Base-by-base conservation (phyloP, 768 basidiomycete species). In the Leccinum aurantiacum region DNA sequence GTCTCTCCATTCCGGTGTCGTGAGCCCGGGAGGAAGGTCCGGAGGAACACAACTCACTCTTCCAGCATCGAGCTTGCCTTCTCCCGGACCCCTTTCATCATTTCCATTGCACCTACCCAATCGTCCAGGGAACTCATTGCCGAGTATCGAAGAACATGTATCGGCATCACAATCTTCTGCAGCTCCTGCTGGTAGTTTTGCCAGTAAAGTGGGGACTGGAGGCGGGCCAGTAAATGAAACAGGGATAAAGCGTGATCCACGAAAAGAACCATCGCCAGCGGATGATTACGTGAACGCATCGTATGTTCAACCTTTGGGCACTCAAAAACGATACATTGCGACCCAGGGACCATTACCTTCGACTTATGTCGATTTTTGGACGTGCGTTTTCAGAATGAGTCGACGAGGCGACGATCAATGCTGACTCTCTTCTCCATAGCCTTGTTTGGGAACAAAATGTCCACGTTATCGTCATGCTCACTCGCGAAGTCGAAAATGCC, bases 231-330 rank as follows among this genome's bases (percentile, higher is more conserved):
- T 0, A 24, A 50, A 29, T 38, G 57, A 59, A 24, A 3, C 17
- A 8, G 49, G 51, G 33, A 31, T 37, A 24, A 64, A 37, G 5
- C 60, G 48, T 10, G 55, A 57, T 47, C 64, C 55, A n/a, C 65
- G 54, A 49, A 53, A 60, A 57, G 64, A 56, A 46, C 62, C 64
- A 3, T 71, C 73, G 19, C 84, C 86, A 33, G 84, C 83, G 46
- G 89, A 89, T 63, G 95, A 98, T 71, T 98, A 98, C 71, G 88
- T 98, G 73, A 98, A 98, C 70, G 96, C 96, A 10, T 96, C 93
- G 29, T 91, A 89, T 68, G 88, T 98, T 37, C 92, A 92, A 71
- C 93, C 95, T 3, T 75, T 93, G 19, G 88, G 89, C 3, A 95
- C 95, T 1, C 79, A 75, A 31, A 85, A 85, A 71, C 82, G 89